Percentiles rank a stretch among this genome's conserved stretches.
These are phyloP conservation scores for Senna siamea DNA, from an alignment of 306 rosid species.

Conservation along the genomic window DNA sequence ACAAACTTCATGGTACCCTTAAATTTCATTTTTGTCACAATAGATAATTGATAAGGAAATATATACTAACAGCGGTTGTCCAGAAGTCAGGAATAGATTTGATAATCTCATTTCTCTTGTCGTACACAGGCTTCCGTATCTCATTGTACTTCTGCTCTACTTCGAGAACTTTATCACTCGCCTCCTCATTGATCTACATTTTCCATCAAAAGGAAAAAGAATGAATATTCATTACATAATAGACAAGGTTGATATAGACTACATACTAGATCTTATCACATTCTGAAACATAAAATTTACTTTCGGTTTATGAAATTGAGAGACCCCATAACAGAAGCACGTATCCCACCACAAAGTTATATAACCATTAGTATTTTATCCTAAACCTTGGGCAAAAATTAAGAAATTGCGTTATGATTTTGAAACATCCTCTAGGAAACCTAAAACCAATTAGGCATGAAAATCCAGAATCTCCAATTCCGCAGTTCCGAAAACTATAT, in stretches of 20 bases:
- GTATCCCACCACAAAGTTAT: background rate
- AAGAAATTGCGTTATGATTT: background rate
- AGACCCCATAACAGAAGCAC: background rate
- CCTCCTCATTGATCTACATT: slow-evolving; percentile 87
- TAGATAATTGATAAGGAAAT: background rate
- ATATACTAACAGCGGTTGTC: slow-evolving; percentile 75
- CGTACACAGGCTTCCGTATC: slow-evolving; percentile 78
- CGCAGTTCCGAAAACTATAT: background rate
- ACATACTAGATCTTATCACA: too few relatives aligned
- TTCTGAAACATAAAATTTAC: background rate
- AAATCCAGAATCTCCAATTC: background rate
- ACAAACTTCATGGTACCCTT: background rate
- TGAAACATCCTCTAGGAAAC: background rate
- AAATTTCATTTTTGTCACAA: background rate
- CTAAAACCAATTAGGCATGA: background rate
- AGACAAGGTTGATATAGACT: background rate
- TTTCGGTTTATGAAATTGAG: background rate
- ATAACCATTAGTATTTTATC: background rate
- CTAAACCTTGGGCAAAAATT: background rate
- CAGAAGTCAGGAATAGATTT: slow-evolving; percentile 92
- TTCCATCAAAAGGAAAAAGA: background rate
- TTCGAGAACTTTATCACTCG: slow-evolving; percentile 85
- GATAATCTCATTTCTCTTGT: slow-evolving; percentile 74
- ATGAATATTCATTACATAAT: background rate
- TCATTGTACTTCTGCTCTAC: slow-evolving; percentile 91